A percentile compares a stretch with the other conserved stretches of the same genome.
Evolutionary conservation across 352 stramenopile species (phyloP).

Genomic region (Halophytophthora polymorphica): DNA sequence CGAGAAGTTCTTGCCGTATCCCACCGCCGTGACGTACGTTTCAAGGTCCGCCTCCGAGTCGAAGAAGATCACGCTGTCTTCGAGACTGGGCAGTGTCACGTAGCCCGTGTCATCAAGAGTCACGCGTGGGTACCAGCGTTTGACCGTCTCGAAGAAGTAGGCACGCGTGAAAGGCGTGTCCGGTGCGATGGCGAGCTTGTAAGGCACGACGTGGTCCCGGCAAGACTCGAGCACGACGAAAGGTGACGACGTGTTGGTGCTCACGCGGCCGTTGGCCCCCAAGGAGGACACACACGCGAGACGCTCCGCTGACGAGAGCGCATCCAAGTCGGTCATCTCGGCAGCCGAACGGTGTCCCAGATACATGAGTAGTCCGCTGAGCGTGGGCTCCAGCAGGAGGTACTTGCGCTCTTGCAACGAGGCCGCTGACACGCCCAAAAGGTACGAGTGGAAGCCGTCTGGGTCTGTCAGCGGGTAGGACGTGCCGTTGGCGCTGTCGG

Average conservation of each 20-base stretch:
- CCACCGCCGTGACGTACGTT: conserved; percentile 29
- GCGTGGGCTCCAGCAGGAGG: conserved; percentile 41
- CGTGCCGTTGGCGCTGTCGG: conserved; percentile 13
- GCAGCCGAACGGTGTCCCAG: conserved; percentile 28
- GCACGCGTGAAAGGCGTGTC: conserved; percentile 57
- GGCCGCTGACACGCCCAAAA: conserved; percentile 7
- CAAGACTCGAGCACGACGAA: conserved; percentile 35
- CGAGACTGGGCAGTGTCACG: conserved; percentile 42
- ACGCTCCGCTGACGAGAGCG: conserved; percentile 8
- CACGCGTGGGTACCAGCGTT: conserved; percentile 51
- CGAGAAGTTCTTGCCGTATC: conserved; percentile 46
- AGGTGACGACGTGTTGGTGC: conserved; percentile 28
- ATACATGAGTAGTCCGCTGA: conserved; percentile 52
- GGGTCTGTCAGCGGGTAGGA: conserved; percentile 26
- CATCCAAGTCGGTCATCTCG: conserved; percentile 27
- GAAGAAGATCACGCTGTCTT: conserved; percentile 68
- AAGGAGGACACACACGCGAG: conserved; percentile 23
- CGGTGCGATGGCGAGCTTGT: conserved; percentile 51
- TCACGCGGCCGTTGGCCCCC: conserved; percentile 34
- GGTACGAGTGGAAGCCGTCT: neutral
- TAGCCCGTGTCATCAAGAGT: conserved; percentile 8
- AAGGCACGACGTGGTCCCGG: conserved; percentile 27
- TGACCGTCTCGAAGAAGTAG: conserved; percentile 60
- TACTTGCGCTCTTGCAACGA: conserved; percentile 21
- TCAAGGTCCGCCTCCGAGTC: conserved; percentile 38